phyloP scores from a whole-genome alignment of 371 early-diverging fungal genomes.

The Circinella umbellata region DNA sequence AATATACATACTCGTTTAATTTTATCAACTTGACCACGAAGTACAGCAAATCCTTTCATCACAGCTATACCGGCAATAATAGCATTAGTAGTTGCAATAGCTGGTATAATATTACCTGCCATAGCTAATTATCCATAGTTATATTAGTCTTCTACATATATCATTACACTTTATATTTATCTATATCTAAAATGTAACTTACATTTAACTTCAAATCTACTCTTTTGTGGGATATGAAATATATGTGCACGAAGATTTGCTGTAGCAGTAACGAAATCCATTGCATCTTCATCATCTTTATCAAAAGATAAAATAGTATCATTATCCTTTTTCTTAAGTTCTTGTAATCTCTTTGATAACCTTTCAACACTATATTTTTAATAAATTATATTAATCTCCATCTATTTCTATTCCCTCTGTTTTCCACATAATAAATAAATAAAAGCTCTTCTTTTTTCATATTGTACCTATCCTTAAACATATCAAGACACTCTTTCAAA shows the following conservation, averaged over 20 bases:
- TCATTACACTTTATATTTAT: too few relatives aligned
- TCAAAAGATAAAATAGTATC: conserved; percentile 76
- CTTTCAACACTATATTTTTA: conserved; percentile 36
- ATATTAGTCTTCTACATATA: not conserved
- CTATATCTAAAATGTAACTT: conserved; percentile 11
- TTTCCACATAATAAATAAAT: too few relatives aligned
- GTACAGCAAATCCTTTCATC: conserved; percentile 80
- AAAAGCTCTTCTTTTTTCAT: not conserved
- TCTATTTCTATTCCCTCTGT: too few relatives aligned
- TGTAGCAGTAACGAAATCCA: conserved; percentile 93
- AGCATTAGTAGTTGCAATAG: conserved; percentile 99
- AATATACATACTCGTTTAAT: conserved; percentile 58
- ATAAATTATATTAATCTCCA: too few relatives aligned
- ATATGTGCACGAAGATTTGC: conserved; percentile 86
- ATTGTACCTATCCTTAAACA: conserved; percentile 60
- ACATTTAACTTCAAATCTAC: conserved; percentile 91
- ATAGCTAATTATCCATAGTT: conserved; percentile 68
- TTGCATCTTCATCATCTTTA: conserved; percentile 90
- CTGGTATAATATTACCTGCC: conserved; percentile 99
- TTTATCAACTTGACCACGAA: conserved; percentile 56
- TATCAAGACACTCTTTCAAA: conserved; percentile 56
- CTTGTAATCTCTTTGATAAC: conserved; percentile 47
- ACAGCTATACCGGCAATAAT: conserved; percentile 97
- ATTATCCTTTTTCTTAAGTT: conserved; percentile 43
- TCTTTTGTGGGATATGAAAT: conserved; percentile 81